Evolutionary conservation across 2,329 filamentous ascomycete species (phyloP).

Genomic region (Fusarium luffae): DNA sequence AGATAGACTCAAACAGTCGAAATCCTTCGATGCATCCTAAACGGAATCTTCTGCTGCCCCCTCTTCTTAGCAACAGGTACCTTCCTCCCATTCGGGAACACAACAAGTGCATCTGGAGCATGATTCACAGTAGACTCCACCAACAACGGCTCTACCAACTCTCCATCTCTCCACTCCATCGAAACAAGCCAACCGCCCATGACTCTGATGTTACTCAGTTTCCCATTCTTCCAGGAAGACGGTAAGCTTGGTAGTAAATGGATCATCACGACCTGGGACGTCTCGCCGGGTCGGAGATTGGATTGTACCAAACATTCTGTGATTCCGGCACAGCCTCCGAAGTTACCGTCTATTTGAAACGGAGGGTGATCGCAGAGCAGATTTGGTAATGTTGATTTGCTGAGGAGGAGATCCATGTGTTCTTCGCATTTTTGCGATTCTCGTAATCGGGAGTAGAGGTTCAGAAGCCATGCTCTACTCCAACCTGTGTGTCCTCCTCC

Average conservation of each 20-base stretch:
- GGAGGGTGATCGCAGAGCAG: constrained; percentile 40
- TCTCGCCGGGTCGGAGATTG: neutral
- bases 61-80: neutral
- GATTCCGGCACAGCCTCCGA: constrained; percentile 42
- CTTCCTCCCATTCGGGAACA: neutral
- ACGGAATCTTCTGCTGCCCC: neutral
- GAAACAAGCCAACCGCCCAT: constrained; percentile 34
- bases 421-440: constrained; percentile 22
- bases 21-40: neutral
- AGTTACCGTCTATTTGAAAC: constrained; percentile 48
- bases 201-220: neutral
- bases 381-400: constrained; percentile 33
- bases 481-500: constrained; percentile 62
- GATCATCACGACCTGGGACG: constrained; percentile 12
- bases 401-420: constrained; percentile 36
- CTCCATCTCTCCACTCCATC: constrained; percentile 22
- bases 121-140: constrained; percentile 13
- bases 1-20: neutral
- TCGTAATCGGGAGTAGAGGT: constrained; percentile 58
- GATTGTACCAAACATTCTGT: constrained; percentile 42
- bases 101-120: constrained; percentile 9
- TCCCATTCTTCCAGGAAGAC: constrained; percentile 14
- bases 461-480: constrained; percentile 63
- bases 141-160: neutral
- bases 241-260: constrained; percentile 37